Evolutionary conservation across 371 early-diverging fungal species (phyloP), one percentile per base, ranked within the genome.

Genomic region (Zopfochytrium polystomum): DNA sequence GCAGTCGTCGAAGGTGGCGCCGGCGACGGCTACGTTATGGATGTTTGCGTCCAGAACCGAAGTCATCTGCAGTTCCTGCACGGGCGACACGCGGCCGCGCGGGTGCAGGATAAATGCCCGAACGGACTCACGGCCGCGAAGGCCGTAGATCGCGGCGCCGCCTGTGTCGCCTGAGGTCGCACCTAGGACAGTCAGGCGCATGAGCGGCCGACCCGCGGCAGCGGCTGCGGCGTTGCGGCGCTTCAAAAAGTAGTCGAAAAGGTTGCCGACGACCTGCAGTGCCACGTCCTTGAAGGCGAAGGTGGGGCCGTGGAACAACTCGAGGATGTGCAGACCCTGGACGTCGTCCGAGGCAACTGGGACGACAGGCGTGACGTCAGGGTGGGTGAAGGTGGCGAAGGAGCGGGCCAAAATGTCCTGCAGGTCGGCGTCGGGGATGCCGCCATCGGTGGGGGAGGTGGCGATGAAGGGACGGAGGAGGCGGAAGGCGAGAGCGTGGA

Each of bases 281-380:
- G 96, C 98, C 43, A 96, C 95, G 64, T 97, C 98, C 79, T 97
- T 97, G 81, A 97, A 97, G 23, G 96, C 96, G 77, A 93, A 93
- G 1, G 96, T 96, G 11, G 96, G 96, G 1, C 96, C 98, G 63
- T 93, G 95, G 87, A 92, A 95, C 42, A 97, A 83, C 78, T 97
- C 96, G 57, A 97, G 80, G 13, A 95, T 79, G 59, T 85, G 85
- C 44, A 90, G 67, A 18, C 58, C 53, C 42, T 46, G 56, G 29
- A 77, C 81, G n/a, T n/a, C n/a, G n/a, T n/a, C n/a, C 3, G 6
- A 18, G 53, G 51, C 7, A 7, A 38, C 4, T 25, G 53, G 61
- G 22, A 38, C 85, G 43, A 93, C 63, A 26, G 96, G 96, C 2
- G 92, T 89, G 54, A 94, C 87, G 9, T 87, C 82, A 23, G 81